Conservation (phyloP, 352 stramenopile genomes). For the Phytophthora vignae region DNA sequence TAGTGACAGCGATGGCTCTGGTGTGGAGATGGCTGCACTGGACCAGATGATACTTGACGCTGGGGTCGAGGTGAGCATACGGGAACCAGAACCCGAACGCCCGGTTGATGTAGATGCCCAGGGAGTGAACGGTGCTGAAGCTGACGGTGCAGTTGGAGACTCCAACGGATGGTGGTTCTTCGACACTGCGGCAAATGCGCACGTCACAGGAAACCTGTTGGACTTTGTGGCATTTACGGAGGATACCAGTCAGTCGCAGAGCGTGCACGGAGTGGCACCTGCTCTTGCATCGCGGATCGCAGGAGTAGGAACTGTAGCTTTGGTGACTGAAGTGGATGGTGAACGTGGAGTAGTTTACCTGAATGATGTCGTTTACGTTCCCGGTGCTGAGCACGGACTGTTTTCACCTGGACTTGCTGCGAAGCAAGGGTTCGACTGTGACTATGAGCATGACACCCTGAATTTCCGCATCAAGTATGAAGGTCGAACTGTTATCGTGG, state of each 20-base stretch:
- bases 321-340: no score
- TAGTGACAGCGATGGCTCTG: not conserved
- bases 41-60: not conserved
- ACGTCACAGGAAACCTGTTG: not conserved
- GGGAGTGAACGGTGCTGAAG: not conserved
- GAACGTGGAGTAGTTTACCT: no score
- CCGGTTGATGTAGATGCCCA: not conserved
- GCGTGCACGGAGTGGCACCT: not conserved
- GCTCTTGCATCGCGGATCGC: conserved; percentile 2
- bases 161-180: not conserved
- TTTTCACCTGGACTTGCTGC: no score
- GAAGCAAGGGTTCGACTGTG: no score
- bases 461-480: no score
- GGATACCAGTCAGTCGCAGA: not conserved
- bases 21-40: not conserved
- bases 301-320: no score
- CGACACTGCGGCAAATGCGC: not conserved
- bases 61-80: not conserved
- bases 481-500: no score
- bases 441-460: no score
- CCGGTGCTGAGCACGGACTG: no score
- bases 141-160: not conserved
- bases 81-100: not conserved
- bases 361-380: no score
- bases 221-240: not conserved